These are phyloP conservation scores for Phytophthora cactorum DNA, from an alignment of 352 stramenopile species.

Conservation along the genomic window DNA sequence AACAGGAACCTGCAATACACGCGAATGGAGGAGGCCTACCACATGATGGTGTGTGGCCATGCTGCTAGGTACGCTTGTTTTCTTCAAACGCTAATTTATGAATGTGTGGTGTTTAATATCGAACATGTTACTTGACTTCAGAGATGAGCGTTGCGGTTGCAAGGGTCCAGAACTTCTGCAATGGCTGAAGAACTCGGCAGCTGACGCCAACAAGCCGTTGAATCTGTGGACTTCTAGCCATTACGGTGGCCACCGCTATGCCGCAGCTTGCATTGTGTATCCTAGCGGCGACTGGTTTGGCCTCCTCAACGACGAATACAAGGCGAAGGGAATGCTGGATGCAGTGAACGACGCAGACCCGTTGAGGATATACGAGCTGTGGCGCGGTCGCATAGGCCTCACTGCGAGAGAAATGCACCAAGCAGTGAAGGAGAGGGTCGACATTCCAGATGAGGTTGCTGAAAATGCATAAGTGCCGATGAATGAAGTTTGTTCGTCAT, in stretches of 20 bases:
- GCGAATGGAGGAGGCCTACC: conserved; percentile 44
- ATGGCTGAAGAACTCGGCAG: conserved; percentile 56
- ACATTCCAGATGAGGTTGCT: conserved; percentile 8
- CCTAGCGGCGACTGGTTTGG: conserved; percentile 82
- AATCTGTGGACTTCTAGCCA: conserved; percentile 74
- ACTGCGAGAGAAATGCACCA: conserved; percentile 61
- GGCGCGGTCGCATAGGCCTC: conserved; percentile 66
- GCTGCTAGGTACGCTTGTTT: conserved; percentile 28
- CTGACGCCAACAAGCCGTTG: conserved; percentile 39
- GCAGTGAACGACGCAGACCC: conserved; percentile 51
- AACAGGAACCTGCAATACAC: conserved; percentile 50
- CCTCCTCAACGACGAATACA: conserved; percentile 62
- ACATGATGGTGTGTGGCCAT: conserved; percentile 80
- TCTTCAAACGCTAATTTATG: neutral
- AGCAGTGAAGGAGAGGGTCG: conserved; percentile 40
- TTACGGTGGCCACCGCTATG: conserved; percentile 78
- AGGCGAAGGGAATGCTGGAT: conserved; percentile 49
- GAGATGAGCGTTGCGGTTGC: conserved; percentile 77
- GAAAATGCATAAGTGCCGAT: conserved; percentile 19
- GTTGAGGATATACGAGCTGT: conserved; percentile 56
- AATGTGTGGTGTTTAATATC: conserved; percentile 12
- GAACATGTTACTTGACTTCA: conserved; percentile 17
- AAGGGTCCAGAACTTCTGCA: conserved; percentile 71
- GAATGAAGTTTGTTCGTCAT: neutral
- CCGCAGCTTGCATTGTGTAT: conserved; percentile 76